A percentile compares a stretch with the other conserved stretches of the same genome.
phyloP scores from a whole-genome alignment of 192 early-diverging fungal species.

The Glomus cerebriforme region DNA sequence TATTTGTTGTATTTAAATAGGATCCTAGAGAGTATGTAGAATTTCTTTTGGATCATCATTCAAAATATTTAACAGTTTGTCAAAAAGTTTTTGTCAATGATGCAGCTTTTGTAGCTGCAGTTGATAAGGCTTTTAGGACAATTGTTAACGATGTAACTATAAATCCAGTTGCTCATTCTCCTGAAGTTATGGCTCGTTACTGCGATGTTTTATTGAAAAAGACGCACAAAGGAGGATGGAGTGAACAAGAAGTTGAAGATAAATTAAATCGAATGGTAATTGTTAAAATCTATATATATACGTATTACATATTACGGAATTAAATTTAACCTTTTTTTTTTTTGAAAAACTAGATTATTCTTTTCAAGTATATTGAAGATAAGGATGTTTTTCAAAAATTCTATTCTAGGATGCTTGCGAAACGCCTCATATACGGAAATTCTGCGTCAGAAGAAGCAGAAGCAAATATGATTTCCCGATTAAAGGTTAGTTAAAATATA shows the following conservation, averaged over 20 bases:
- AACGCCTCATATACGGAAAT: conserved; percentile 73
- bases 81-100: conserved; percentile 66
- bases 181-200: conserved; percentile 83
- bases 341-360: conserved; percentile 46
- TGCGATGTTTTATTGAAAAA: conserved; percentile 75
- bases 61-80: conserved; percentile 62
- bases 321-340: background rate
- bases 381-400: conserved; percentile 94
- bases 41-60: conserved; percentile 61
- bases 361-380: conserved; percentile 89
- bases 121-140: conserved; percentile 81
- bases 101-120: conserved; percentile 68
- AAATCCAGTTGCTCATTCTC: conserved; percentile 54
- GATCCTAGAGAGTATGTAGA: conserved; percentile 77
- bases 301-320: background rate
- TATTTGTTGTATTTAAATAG: conserved; percentile 39
- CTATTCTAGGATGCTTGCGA: conserved; percentile 80
- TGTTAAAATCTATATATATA: background rate
- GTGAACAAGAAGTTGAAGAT: conserved; percentile 71
- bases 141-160: conserved; percentile 64
- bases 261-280: conserved; percentile 60
- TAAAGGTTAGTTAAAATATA: conserved; percentile 57
- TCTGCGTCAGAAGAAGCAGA: conserved; percentile 82
- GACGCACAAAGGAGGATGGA: conserved; percentile 50
- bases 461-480: conserved; percentile 72